Conservation (phyloP, 169 alveolate species). For the Plasmodium inui region DNA sequence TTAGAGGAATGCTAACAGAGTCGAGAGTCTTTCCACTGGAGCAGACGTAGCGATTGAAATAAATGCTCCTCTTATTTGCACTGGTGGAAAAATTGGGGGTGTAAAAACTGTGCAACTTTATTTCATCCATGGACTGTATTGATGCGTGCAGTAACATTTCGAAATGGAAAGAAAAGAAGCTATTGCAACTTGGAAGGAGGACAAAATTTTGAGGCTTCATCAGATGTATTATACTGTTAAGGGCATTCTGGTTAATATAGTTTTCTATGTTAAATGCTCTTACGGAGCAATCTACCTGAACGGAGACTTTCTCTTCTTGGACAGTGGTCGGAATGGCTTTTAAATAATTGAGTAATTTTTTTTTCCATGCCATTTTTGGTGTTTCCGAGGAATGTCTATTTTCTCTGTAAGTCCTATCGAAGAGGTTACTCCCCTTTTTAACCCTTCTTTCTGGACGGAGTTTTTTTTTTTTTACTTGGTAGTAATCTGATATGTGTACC, state of each 20-base stretch:
- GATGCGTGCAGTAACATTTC: conserved; percentile 44
- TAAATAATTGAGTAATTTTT: conserved; percentile 38
- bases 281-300: conserved; percentile 18
- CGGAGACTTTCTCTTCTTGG: conserved; percentile 32
- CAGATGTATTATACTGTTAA: conserved; percentile 23
- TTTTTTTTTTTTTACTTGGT: conserved; percentile 7
- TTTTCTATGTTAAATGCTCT: conserved; percentile 37
- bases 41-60: conserved; percentile 17
- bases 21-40: neutral
- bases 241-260: conserved; percentile 28
- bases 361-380: conserved; percentile 42
- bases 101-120: conserved; percentile 34
- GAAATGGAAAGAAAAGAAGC: conserved; percentile 38
- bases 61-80: neutral
- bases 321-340: conserved; percentile 21
- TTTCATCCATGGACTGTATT: neutral
- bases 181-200: conserved; percentile 50
- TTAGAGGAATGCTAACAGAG: conserved; percentile 37
- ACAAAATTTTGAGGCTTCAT: conserved; percentile 68
- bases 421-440: neutral
- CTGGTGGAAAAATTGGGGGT: conserved; percentile 19
- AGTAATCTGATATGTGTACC: neutral
- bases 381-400: neutral
- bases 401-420: neutral
- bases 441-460: neutral